Evolutionary conservation across 192 early-diverging fungal genomes (phyloP).

Genomic region (Coemansia sp.): DNA sequence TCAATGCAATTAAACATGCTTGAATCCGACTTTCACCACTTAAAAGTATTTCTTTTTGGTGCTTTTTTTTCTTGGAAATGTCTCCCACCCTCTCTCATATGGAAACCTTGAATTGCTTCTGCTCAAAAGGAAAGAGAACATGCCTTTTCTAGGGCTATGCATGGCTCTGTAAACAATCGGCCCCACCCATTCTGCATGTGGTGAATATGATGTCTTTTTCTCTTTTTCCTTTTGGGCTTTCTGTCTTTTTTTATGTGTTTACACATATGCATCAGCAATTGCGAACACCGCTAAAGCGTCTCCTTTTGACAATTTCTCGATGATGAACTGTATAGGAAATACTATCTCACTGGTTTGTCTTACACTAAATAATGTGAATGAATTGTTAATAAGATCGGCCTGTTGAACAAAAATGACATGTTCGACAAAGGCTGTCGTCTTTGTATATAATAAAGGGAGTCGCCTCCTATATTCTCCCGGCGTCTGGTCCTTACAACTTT

Average conservation of each 20-base stretch:
- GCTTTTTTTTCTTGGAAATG: not conserved
- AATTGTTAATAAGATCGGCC: not conserved
- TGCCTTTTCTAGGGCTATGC: not conserved
- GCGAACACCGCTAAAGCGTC: not conserved
- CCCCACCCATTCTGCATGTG: not conserved
- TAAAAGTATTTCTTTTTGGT: not conserved
- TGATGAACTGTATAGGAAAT: not conserved
- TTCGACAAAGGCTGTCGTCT: not conserved
- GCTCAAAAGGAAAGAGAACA: not conserved
- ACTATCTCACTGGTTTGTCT: not conserved
- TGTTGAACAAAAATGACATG: not conserved
- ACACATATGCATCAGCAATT: not conserved
- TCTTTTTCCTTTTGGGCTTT: not conserved
- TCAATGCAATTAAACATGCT: too few species aligned
- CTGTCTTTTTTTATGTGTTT: not conserved
- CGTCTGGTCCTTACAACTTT: not conserved
- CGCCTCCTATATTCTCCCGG: not conserved
- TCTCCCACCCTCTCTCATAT: not conserved
- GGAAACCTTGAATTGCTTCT: not conserved
- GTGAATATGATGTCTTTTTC: not conserved
- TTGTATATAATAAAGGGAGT: not conserved
- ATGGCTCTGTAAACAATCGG: not conserved
- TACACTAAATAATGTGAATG: not conserved
- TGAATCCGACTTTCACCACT: not conserved
- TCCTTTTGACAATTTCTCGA: not conserved